Base-by-base conservation (phyloP, 2,329 filamentous ascomycete genomes). In the Samsoniella hepiali region DNA sequence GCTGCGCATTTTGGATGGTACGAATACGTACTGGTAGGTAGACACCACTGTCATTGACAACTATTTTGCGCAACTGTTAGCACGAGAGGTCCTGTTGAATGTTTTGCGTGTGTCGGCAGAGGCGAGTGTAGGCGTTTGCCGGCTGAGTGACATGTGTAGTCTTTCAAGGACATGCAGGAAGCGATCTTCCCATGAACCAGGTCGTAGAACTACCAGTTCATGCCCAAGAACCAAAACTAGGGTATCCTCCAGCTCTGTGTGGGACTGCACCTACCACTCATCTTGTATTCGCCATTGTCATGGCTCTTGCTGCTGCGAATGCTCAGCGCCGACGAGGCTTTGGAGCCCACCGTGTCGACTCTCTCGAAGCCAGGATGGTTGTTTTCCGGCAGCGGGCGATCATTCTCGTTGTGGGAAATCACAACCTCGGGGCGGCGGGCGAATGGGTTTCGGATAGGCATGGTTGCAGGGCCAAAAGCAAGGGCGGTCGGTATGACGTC, bases 41-140 rank as follows among this genome's bases (percentile, higher is more conserved):
- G 66, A 97, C 90, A 68, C 94, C 94, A 75, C 91, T 96, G 77
- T 96, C 93, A 74, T 96, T 96, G 75, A 98, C 95, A 68, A 97
- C 94, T 97, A 74, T 65, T 38, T 62, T 58, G 54, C 34, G 40
- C 31, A 34, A 51, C 22, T 54, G 70, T 75, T 65, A 73, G 44
- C 29, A 31, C 36, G 17, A 40, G 3, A 22, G 17, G 4, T 10
- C 3, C 10, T 50, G 17, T n/a, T 1, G 4, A 17, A 44, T 42
- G 54, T 31, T 44, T 29, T 36, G 4, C 54, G 11, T 32, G 38
- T n/a, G 44, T 32, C 42, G n/a, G 32, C 34, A 13, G n/a, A 54
- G 13, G 49, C 5, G 29, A 56, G 38, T 5, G 22, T 32, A 42
- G 15, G 27, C 31, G 22, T 29, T 56, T 29, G 10, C 10, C 2